phyloP scores from a whole-genome alignment of 306 rosid species.

The Cyclanthera cordifolia region DNA sequence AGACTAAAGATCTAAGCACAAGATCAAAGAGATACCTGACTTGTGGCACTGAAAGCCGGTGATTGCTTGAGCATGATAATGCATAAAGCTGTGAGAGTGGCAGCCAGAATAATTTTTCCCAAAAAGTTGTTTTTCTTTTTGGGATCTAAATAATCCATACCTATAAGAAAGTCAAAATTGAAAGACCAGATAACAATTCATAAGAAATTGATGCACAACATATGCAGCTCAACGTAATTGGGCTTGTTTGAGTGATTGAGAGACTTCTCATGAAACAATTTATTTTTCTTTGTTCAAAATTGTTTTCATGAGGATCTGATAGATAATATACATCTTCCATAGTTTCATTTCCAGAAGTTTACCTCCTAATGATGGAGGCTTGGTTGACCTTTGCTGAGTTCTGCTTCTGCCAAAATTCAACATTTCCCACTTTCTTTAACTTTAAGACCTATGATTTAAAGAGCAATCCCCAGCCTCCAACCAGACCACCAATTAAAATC shows the following conservation, averaged over 20 bases:
- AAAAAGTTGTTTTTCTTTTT: conserved; percentile 42
- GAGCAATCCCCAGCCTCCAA: conserved; percentile 12
- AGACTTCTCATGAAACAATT: neutral
- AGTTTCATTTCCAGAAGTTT: conserved; percentile 6
- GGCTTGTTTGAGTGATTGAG: conserved; percentile 1
- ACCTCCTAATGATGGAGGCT: conserved; percentile 84
- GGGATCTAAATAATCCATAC: conserved; percentile 62
- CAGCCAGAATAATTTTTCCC: conserved; percentile 50
- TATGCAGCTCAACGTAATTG: neutral
- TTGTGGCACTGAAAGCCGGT: conserved; percentile 39
- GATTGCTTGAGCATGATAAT: conserved; percentile 56
- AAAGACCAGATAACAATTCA: neutral
- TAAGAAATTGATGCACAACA: neutral
- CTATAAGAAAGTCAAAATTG: conserved; percentile 23
- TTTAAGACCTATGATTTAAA: conserved; percentile 4
- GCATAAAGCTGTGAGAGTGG: conserved; percentile 44
- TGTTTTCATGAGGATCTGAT: neutral
- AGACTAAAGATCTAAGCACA: neutral
- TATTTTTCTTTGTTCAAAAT: neutral
- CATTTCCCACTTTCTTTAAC: conserved; percentile 36
- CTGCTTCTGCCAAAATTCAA: conserved; percentile 55
- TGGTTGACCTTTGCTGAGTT: conserved; percentile 49
- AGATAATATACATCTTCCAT: neutral
- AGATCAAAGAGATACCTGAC: conserved; percentile 34
- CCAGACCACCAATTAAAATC: neutral